Base-by-base conservation (phyloP, 2,329 filamentous ascomycete genomes). In the Fusarium bactridioides region DNA sequence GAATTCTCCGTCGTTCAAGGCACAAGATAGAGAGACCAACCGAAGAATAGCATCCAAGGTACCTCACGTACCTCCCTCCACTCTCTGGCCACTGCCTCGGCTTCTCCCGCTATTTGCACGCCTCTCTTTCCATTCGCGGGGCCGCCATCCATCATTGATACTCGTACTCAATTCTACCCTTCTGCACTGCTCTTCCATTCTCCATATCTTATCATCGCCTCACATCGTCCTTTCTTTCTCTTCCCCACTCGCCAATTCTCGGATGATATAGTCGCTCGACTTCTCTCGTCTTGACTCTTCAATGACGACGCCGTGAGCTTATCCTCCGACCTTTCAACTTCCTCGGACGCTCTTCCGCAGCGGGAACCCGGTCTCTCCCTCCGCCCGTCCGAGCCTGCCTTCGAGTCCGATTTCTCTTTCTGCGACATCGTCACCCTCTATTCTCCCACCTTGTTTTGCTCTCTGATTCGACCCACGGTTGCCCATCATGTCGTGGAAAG, bases 401-500 rank as follows among this genome's bases (percentile, higher is more conserved):
- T 72, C 74, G 73, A 69, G 74, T 70, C 72, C 75, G 75, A 74
- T 60, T 72, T 51, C 40, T 40, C 57, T 31, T 45, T 53, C 55
- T 68, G 29, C 59, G 25, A n/a, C 45, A 69, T 50, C 50, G 37
- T 64, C 54, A 59, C 67, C 21, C 48, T 44, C 48, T 48, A 59
- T 31, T 56, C 61, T 61, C 25, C 38, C 29, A 21, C 48, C 44
- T 13, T 35, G 58, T 57, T 68, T 67, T 43, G 56, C 56, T 74
- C 60, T 60, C 64, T 58, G 59, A 59, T 51, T 58, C 58, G 60
- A 63, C 50, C 47, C 59, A 61, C 56, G 56, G 40, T 62, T 64
- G 68, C 74, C 78, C 78, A 77, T 74, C 82, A 98, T 98, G 95
- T 93, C 93, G 87, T 98, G 95, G 95, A 97, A 92, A 86, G 92